Base-by-base conservation (phyloP, 1,284 basidiomycete genomes). In the Thelephora terrestris region DNA sequence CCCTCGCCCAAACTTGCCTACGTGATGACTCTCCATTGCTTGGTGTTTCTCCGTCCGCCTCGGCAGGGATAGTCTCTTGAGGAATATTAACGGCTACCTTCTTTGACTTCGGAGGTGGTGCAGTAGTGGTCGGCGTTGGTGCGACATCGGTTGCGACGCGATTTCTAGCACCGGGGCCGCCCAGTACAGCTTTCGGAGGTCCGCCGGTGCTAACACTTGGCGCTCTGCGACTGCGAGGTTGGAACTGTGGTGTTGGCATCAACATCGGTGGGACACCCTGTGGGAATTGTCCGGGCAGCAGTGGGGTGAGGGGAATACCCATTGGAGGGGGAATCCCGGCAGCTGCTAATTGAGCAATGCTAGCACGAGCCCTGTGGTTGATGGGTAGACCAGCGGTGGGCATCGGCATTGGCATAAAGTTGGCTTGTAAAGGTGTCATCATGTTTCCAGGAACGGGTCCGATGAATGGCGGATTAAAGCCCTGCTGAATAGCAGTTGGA, bases 151-250 rank as follows among this genome's bases (percentile, higher is more conserved):
- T 55, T 3, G 54, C 51, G 43, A 51, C 54, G 34, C 64, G 58
- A 32, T 61, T 56, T 64, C 85, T 89, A 47, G 82, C 74, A 47
- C 77, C 75, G 7, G 84, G 86, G 2, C 86, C 86, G 16, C 86
- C 86, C 5, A 90, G 67, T 2, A 79, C 73, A 2, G 87, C 87
- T 61, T 90, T 90, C 16, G 87, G 86, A 12, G 86, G 86, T 4
- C 86, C 86, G 14, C 87, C 87, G 14, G 70, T 65, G 55, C 69
- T 74, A 50, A 90, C 72, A 57, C 83, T 87, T 25, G 76, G 74
- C 49, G 84, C 76, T 48, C 85, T 64, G 52, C 75, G 70, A 54
- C 70, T 71, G 68, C 73, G 61, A 64, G 73, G 79, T 36, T 69
- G 60, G 54, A 81, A 82, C 0, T 76, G 71, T 39, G 64, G 78